Base-by-base conservation (phyloP, 768 basidiomycete species). In the Chalciporus piperatus region DNA sequence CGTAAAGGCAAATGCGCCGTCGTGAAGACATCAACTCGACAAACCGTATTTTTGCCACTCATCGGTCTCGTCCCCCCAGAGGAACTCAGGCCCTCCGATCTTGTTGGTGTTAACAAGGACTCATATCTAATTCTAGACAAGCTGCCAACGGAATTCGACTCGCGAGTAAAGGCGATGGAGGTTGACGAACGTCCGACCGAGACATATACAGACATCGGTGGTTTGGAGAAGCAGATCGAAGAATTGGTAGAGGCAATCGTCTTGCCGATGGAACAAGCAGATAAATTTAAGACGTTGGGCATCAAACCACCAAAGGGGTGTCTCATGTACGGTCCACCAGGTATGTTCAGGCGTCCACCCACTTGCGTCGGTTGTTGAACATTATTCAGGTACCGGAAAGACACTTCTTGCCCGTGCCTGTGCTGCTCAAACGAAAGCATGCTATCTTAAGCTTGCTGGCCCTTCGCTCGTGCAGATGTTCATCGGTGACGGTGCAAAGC, bases 391-490 rank as follows among this genome's bases (percentile, higher is more conserved):
- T 59, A 98, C 97, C 40, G 97, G 97, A 50, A 99, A 99, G 76
- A 99, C 97, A 3, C 80, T 99, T 7, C 83, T 99, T 47, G 97
- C 97, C 33, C 85, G 97, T 69, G 97, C 97, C 39, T 98, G 97
- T 70, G 97, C 97, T 4, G 95, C 95, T 2, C 94, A 96, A 61
- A 98, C 97, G 41, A 90, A 96, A 58, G 97, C 97, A 8, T 98
- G 96, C 70, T 99, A 96, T 69, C 81, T 99, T 58, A 98, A 99
- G 71, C 83, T 99, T 23, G 97, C 97, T 32, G 97, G 93, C 17
- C 96, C 97, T 22, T 95, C 95, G 45, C 81, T 99, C 47, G 97
- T 99, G 12, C 97, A 99, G 72, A 99, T 98, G 97, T 99, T 96
- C 71, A 99, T 99, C 59, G 97, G 97, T 71, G 97, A 98, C 69